Evolutionary conservation across 179 eudicot genomes (phyloP), one percentile per base, ranked within the genome.

Genomic region (Gypsophila paniculata): DNA sequence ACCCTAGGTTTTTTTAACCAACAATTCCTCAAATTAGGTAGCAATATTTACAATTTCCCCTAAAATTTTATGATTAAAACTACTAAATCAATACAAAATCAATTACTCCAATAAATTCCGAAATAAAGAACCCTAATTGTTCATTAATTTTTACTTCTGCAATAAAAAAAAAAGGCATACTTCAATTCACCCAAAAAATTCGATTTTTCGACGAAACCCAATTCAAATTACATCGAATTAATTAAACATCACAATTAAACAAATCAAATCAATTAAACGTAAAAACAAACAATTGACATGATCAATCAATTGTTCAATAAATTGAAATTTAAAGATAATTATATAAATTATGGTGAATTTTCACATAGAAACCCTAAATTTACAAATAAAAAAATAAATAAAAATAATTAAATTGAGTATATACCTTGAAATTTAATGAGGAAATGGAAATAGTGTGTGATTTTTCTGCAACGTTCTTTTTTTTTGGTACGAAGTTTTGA

Each of bases 91-190:
- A 34, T 17, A 62, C 13, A 6, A 6, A 54, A n/a, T n/a, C 14
- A 23, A 57, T 7, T 39, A 6, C 22, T 23, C 15, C 3, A 22
- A 54, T 5, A 54, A 54, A 4, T 59, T 59, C 11, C 11, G 36
- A 1, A 14, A 13, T 11, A 65, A 39, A 65, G 29, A 19, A 21
- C n/a, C 32, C 8, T 14, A 65, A 52, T 65, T 65, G 42, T 22
- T 18, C 18, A 8, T 19, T 18, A 5, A 17, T 7, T 8, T 7
- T 8, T 36, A 34, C 44, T 62, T 6, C 48, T 8, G 1, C 66
- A 62, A 62, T 22, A 62, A 34, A 62, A 10, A 23, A 62, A 34
- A 62, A 10, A 23, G 66, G 66, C 48, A 62, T 12, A 36, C 34
- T 62, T n/a, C 34, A 29, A 29, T 29, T 29, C 34, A 62, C 22